These are phyloP conservation scores for Onygenales sp. DNA, from an alignment of 2,329 filamentous ascomycete species.

Conservation along the genomic window DNA sequence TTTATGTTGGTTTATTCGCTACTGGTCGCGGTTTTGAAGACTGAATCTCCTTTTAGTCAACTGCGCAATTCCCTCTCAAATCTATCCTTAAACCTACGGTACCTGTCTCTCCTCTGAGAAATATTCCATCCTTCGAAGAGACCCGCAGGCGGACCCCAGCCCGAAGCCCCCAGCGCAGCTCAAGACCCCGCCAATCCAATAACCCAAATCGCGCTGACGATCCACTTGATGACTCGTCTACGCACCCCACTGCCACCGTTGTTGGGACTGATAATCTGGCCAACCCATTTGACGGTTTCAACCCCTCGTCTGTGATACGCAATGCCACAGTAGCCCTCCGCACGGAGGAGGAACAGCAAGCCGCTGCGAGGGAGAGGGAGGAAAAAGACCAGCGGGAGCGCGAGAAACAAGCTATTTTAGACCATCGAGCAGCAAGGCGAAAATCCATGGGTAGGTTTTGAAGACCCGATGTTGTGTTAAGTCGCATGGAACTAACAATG, in stretches of 20 bases:
- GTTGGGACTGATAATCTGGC: conserved; percentile 32
- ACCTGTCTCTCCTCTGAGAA: conserved; percentile 53
- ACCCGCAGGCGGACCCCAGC: conserved; percentile 31
- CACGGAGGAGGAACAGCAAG: conserved; percentile 62
- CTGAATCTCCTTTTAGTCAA: conserved; percentile 25
- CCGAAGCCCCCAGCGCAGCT: conserved; percentile 19
- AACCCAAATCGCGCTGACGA: conserved; percentile 12
- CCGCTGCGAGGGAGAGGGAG: conserved; percentile 59
- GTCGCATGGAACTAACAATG: neutral
- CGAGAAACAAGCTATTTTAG: conserved; percentile 51
- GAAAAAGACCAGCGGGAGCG: conserved; percentile 51
- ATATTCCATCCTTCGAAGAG: conserved; percentile 53
- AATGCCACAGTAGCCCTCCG: conserved; percentile 49
- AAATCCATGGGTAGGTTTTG: conserved; percentile 65
- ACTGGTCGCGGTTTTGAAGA: conserved; percentile 6
- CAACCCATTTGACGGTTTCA: conserved; percentile 40
- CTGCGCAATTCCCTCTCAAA: conserved; percentile 37
- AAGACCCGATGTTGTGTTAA: no score
- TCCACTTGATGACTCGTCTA: conserved; percentile 35
- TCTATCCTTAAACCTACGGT: conserved; percentile 79
- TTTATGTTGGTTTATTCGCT: conserved; percentile 5
- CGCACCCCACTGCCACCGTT: conserved; percentile 24
- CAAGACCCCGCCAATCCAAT: neutral
- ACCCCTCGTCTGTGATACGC: conserved; percentile 29
- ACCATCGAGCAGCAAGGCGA: conserved; percentile 75